These are phyloP conservation scores for Annulohypoxylon stygium DNA, from an alignment of 495 filamentous ascomycete genomes.

Conservation along the genomic window DNA sequence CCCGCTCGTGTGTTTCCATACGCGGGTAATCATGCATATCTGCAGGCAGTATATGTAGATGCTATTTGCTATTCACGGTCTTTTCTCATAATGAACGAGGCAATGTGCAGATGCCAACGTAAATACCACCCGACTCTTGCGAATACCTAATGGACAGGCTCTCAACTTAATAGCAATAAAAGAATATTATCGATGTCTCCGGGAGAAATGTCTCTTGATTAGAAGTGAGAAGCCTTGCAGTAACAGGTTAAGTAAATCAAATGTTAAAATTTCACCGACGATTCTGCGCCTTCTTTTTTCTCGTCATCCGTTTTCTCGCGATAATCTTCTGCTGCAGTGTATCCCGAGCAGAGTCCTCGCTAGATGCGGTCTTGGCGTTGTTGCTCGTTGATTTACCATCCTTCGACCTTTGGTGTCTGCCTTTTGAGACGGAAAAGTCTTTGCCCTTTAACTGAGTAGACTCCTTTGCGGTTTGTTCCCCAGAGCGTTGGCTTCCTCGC, in stretches of 20 bases:
- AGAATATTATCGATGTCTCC: neutral
- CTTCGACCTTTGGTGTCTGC: slow-evolving; percentile 36
- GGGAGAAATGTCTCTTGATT: neutral
- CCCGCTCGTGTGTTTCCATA: neutral
- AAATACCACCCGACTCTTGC: slow-evolving; percentile 16
- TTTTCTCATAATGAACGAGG: neutral
- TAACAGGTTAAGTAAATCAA: neutral
- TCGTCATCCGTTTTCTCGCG: slow-evolving; percentile 60
- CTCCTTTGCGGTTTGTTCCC: neutral
- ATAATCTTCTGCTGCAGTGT: slow-evolving; percentile 63
- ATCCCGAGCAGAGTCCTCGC: slow-evolving; percentile 49
- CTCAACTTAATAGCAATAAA: slow-evolving; percentile 9
- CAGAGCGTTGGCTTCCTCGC: slow-evolving; percentile 13
- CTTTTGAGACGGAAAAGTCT: slow-evolving; percentile 51
- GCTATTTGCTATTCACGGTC: neutral
- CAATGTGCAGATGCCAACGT: neutral
- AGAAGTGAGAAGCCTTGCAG: neutral
- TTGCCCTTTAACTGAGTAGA: slow-evolving; percentile 29
- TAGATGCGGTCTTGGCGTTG: slow-evolving; percentile 27
- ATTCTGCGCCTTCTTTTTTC: slow-evolving; percentile 63
- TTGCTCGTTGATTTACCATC: slow-evolving; percentile 31
- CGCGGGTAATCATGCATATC: neutral
- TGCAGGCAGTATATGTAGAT: neutral
- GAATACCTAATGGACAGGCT: neutral
- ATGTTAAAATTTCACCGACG: slow-evolving; percentile 32